Evolutionary conservation across 768 basidiomycete species (phyloP).

Genomic region (Suillus tomentosus): DNA sequence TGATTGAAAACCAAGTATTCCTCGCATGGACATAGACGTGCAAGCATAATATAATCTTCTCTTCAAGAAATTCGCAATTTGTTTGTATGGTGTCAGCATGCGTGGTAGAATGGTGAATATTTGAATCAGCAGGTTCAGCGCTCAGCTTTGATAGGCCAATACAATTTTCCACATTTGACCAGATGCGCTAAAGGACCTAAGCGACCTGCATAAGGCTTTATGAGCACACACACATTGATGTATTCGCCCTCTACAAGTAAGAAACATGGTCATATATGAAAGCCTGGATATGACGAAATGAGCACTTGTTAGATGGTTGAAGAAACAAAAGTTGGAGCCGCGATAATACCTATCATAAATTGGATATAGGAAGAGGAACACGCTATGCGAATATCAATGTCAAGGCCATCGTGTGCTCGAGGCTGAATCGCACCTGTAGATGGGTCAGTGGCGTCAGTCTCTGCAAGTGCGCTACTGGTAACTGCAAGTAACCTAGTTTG

Average conservation of each 20-base stretch:
- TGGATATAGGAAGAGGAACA: conserved; percentile 35
- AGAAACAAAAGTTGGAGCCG: conserved; percentile 95
- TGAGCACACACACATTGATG: conserved; percentile 86
- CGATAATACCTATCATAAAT: conserved; percentile 59
- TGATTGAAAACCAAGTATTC: conserved; percentile 75
- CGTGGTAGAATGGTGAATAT: conserved; percentile 48
- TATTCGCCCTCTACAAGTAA: conserved; percentile 78
- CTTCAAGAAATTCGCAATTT: conserved; percentile 80
- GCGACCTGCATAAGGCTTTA: conserved; percentile 96
- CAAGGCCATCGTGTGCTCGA: too few species aligned
- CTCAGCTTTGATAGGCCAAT: conserved; percentile 76
- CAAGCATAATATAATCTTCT: conserved; percentile 88
- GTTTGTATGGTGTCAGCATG: conserved; percentile 57
- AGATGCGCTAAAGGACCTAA: conserved; percentile 77
- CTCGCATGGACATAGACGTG: conserved; percentile 99
- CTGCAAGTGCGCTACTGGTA: too few species aligned
- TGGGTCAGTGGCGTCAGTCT: too few species aligned
- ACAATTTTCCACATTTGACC: conserved; percentile 80
- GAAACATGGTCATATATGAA: neutral
- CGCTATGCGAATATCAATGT: conserved; percentile 39
- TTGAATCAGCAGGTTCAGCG: conserved; percentile 47
- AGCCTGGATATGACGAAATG: neutral
- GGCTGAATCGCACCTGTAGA: too few species aligned
- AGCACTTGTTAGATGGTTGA: conserved; percentile 80
- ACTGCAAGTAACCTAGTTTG: too few species aligned